Percentiles rank a stretch among this genome's conserved stretches.
Evolutionary conservation across 768 basidiomycete species (phyloP).

Genomic region (Tephrocybe sp.): DNA sequence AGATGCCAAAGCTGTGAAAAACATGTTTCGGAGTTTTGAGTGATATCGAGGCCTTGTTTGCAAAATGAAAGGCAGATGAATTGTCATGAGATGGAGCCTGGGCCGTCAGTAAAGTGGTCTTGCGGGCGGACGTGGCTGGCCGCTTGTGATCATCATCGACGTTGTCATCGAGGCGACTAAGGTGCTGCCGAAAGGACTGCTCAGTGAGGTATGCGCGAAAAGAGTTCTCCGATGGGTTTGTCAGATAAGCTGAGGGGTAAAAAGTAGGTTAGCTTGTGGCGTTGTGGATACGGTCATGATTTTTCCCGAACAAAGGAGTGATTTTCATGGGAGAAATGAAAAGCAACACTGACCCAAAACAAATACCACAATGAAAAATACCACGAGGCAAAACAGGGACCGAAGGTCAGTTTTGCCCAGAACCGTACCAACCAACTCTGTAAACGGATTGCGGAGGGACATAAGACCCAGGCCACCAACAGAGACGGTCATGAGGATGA

Average conservation of each 20-base stretch:
- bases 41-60: constrained; percentile 89
- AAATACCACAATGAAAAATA: constrained; percentile 67
- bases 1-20: constrained; percentile 84
- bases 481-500: constrained; percentile 66
- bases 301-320: not conserved
- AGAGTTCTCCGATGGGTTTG: constrained; percentile 91
- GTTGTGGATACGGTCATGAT: not conserved
- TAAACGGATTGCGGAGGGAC: constrained; percentile 55
- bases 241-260: constrained; percentile 78
- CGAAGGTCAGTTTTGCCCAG: constrained; percentile 63
- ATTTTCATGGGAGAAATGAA: not conserved
- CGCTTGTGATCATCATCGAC: constrained; percentile 51
- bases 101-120: constrained; percentile 23
- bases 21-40: constrained; percentile 89
- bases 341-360: constrained; percentile 60
- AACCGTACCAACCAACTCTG: constrained; percentile 49
- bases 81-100: constrained; percentile 33
- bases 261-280: constrained; percentile 15
- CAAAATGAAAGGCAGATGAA: constrained; percentile 74
- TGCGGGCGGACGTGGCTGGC: constrained; percentile 25
- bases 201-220: constrained; percentile 97
- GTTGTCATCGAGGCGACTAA: constrained; percentile 78
- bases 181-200: constrained; percentile 92
- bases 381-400: constrained; percentile 68
- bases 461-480: constrained; percentile 62